Percentiles rank a stretch among this genome's conserved stretches.
Conservation (phyloP, 306 rosid species). For the Ormosia emarginata region DNA sequence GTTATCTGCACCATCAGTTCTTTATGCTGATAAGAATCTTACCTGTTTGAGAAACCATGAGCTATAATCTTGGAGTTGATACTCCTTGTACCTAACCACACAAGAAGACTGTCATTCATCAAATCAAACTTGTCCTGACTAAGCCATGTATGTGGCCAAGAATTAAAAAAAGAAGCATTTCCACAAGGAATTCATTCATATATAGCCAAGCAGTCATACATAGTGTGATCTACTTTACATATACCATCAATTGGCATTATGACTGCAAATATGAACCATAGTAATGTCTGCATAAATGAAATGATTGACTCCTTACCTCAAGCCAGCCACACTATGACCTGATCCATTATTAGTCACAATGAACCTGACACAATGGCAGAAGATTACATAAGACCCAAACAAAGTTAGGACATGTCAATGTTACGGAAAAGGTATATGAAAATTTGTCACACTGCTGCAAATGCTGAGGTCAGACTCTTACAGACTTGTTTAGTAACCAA, state of each 20-base stretch:
- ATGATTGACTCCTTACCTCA: conserved; percentile 54
- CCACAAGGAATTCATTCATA: not conserved
- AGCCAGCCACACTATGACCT: conserved; percentile 70
- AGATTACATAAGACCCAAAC: not conserved
- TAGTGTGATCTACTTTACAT: not conserved
- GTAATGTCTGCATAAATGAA: not conserved
- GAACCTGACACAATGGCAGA: conserved; percentile 52
- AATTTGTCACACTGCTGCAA: not conserved
- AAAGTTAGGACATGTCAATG: not conserved
- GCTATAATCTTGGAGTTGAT: conserved; percentile 87
- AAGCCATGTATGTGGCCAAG: not conserved
- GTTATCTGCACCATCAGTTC: not conserved
- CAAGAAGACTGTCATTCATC: conserved; percentile 10
- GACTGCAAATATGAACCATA: not conserved
- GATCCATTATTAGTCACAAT: conserved; percentile 89
- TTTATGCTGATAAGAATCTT: not conserved
- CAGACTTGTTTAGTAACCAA: not conserved
- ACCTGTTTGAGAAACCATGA: conserved; percentile 93
- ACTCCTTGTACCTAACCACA: conserved; percentile 85
- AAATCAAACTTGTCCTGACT: not conserved
- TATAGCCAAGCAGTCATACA: not conserved
- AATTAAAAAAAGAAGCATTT: not conserved
- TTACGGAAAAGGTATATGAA: not conserved
- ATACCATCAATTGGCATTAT: not conserved
- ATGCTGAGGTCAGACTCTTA: not conserved